Base-by-base conservation (phyloP, 352 stramenopile genomes). In the Phytophthora fragariaefolia region DNA sequence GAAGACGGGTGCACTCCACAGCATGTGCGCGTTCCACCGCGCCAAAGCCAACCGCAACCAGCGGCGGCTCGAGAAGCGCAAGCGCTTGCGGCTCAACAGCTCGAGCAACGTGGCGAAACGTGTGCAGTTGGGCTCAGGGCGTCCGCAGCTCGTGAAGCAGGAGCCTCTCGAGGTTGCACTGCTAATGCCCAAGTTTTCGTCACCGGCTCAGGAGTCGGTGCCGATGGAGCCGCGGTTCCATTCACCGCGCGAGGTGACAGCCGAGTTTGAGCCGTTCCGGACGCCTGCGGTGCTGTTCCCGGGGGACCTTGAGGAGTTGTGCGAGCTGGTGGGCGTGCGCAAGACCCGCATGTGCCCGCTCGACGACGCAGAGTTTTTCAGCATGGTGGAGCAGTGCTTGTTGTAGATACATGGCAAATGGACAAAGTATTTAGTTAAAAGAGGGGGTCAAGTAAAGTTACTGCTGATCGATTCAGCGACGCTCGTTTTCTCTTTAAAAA, bases 41-140 rank as follows among this genome's bases (percentile, higher is more conserved):
- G 58, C 66, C 32, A 83, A 80, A 53, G 83, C 83, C 42, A 91
- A 89, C 56, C 67, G 76, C 22, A 84, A 83, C 57, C 80, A 91
- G 46, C 73, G 80, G 13, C 74, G 80, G 17, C 54, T 78, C 26
- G 83, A 84, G 62, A 80, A 80, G 52, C 71, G 71, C 42, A 71
- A 77, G 56, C 63, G 67, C 6, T 48, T 81, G 52, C 65, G 66
- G 1, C 22, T 63, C 32, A 58, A 61, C 63, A 63, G 30, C 42
- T 52, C 28, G 56, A 38, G 17, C 36, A 47, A 36, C 47, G 50
- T 26, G 38, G 18, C 60, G 13, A 47, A 58, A n/a, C 22, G 40
- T n/a, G 40, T 26, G 40, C 8, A 13, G 10, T 6, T 47, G 40
- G 40, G 6, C 12, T 17, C n/a, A 4, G 40, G 40, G 17, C 47